Base-by-base conservation (phyloP, 139 green algal species). In the Tetraselmis chui region DNA sequence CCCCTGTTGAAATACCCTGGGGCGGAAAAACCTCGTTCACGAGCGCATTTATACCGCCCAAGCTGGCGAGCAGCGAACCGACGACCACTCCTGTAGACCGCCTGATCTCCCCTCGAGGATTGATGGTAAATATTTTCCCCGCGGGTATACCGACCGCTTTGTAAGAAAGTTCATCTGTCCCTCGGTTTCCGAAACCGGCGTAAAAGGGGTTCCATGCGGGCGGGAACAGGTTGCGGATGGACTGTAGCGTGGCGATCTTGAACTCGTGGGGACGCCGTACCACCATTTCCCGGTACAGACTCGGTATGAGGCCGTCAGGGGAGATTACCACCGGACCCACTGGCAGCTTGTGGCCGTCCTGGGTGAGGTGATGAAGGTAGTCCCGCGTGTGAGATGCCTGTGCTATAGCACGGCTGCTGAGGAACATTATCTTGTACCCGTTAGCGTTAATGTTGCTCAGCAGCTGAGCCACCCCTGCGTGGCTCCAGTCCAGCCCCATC, bases 101-200 rank as follows among this genome's bases (percentile, higher is more conserved):
- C 45, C 45, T 5, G 45, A 59, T 83, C 45, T 84, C 80, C 82
- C 85, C 83, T 28, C 81, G 92, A 23, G 94, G 92, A 88, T 98
- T 98, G 87, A 98, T 98, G 80, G 93, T 98, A 90, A 98, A 98
- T 79, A 95, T 96, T 79, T 92, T 92, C 29, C 82, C 83, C 28
- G 84, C 76, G 1, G 91, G 92, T 0, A 98, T 87, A n/a, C 95
- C 94, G 1, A 96, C 92, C 76, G 93, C 88, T 78, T 86, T 85
- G 89, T 98, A 98, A 18, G 86, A 92, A 75, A 97, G 88, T 82
- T 95, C 93, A 81, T 98, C 95, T n/a, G 95, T 97, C 82, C 93
- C 89, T 1, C 95, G 87, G 87, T 98, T 98, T 58, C 95, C 95
- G 86, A 98, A 98, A 26, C 95, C 95, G 5, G 93, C 93, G 83